Evolutionary conservation across 73 alveolate species (phyloP).

Genomic region (Symbiodinium pilosum): DNA sequence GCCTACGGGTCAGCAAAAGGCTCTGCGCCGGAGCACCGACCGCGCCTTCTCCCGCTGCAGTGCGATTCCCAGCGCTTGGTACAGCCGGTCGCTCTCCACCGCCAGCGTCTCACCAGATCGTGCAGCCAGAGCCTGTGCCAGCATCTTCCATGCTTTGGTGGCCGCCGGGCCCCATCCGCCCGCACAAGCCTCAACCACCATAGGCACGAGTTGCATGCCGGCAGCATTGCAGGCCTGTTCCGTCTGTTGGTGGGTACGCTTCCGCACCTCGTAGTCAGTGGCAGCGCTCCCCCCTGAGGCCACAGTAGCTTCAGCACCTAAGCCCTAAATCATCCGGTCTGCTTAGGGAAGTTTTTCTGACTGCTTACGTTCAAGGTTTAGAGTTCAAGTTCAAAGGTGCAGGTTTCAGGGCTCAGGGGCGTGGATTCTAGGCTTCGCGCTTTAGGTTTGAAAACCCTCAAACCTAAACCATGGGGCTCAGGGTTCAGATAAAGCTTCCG

Average conservation of each 20-base stretch:
- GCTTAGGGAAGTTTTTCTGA: too few species aligned
- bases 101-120: neutral
- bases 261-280: conserved; percentile 22
- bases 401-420: too few species aligned
- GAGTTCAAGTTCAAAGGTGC: too few species aligned
- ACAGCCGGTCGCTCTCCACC: neutral
- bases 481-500: too few species aligned
- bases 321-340: too few species aligned
- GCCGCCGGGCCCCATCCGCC: conserved; percentile 43
- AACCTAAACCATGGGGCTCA: too few species aligned
- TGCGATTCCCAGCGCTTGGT: conserved; percentile 1
- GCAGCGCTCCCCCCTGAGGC: conserved; percentile 32
- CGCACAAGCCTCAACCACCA: conserved; percentile 15
- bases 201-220: conserved; percentile 18
- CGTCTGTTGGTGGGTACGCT: conserved; percentile 54
- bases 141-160: neutral
- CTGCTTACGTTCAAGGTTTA: too few species aligned
- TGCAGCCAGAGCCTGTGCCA: conserved; percentile 3
- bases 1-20: too few species aligned
- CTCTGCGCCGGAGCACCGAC: conserved; percentile 45
- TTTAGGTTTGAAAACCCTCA: too few species aligned
- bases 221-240: neutral
- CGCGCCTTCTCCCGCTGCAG: conserved; percentile 41
- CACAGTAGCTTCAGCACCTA: conserved; percentile 23
- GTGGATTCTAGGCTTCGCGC: too few species aligned